Percentiles rank a stretch among this genome's conserved stretches.
Conservation (phyloP, 2,329 filamentous ascomycete genomes). For the Botrytis galanthina region DNA sequence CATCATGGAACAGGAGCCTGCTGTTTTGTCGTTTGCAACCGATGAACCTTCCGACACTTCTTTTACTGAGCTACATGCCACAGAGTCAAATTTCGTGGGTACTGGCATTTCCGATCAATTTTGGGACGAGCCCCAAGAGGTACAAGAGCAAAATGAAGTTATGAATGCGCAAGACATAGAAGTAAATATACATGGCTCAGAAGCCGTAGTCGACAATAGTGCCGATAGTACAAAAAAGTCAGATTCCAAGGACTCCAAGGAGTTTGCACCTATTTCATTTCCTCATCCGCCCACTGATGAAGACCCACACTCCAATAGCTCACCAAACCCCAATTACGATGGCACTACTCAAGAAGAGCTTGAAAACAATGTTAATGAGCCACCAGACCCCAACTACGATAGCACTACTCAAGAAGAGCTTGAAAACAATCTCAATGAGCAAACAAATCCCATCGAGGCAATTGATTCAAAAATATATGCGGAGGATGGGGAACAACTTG, state of each 20-base stretch:
- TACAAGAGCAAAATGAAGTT: neutral
- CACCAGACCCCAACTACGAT: neutral
- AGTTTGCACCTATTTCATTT: neutral
- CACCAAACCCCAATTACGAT: neutral
- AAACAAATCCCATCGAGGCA: neutral
- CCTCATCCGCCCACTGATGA: constrained; percentile 11
- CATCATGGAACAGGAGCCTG: constrained; percentile 28
- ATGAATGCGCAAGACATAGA: neutral
- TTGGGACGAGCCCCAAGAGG: constrained; percentile 10
- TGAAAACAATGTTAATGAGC: neutral
- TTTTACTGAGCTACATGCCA: constrained; percentile 13
- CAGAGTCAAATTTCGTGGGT: constrained; percentile 9
- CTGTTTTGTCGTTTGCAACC: constrained; percentile 24
- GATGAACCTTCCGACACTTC: neutral
- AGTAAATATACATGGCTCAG: constrained; percentile 7
- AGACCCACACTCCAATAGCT: neutral
- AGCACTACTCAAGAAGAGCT: neutral
- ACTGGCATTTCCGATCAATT: constrained; percentile 9
- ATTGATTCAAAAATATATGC: neutral
- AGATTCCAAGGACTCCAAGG: neutral
- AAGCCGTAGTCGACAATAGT: neutral
- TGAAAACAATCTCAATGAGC: neutral
- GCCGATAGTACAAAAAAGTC: neutral
- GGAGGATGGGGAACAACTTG: neutral
- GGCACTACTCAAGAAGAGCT: neutral